phyloP scores from a whole-genome alignment of 1,284 basidiomycete genomes.

The Microbotryomycetes sp. region DNA sequence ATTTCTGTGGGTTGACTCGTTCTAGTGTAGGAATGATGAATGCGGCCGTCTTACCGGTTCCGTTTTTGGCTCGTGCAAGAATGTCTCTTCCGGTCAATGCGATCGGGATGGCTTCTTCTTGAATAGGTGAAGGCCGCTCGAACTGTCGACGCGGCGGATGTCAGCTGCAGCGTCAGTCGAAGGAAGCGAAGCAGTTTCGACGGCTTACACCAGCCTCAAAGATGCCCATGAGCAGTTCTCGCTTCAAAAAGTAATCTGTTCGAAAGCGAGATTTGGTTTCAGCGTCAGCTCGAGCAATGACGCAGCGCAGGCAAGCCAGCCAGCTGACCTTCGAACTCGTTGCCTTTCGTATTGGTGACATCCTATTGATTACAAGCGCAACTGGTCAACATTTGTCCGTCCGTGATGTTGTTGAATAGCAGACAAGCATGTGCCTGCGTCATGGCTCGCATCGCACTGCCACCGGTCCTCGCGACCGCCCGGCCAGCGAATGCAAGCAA shows the following conservation, averaged over 20 bases:
- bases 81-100: slow-evolving; percentile 57
- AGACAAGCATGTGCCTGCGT: not conserved
- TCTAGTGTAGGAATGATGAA: slow-evolving; percentile 97
- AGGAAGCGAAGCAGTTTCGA: too few relatives aligned
- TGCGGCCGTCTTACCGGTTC: slow-evolving; percentile 73
- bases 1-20: slow-evolving; percentile 75
- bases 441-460: not conserved
- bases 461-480: not conserved
- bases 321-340: slow-evolving; percentile 67
- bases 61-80: slow-evolving; percentile 62
- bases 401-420: not conserved
- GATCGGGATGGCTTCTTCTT: slow-evolving; percentile 73
- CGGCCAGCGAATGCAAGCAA: not conserved
- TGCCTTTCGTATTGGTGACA: slow-evolving; percentile 82
- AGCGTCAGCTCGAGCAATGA: not conserved
- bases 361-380: slow-evolving; percentile 48
- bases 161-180: not conserved
- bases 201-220: slow-evolving; percentile 74
- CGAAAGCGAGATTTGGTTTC: not conserved
- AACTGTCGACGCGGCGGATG: slow-evolving; percentile 48
- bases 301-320: slow-evolving; percentile 9
- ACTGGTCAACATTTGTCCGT: slow-evolving; percentile 5
- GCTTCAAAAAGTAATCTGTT: slow-evolving; percentile 63
- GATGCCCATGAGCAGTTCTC: slow-evolving; percentile 79
- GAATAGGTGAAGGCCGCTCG: slow-evolving; percentile 93